Evolutionary conservation across 1,284 basidiomycete genomes (phyloP).

Genomic region (Clitocybe nebularis): DNA sequence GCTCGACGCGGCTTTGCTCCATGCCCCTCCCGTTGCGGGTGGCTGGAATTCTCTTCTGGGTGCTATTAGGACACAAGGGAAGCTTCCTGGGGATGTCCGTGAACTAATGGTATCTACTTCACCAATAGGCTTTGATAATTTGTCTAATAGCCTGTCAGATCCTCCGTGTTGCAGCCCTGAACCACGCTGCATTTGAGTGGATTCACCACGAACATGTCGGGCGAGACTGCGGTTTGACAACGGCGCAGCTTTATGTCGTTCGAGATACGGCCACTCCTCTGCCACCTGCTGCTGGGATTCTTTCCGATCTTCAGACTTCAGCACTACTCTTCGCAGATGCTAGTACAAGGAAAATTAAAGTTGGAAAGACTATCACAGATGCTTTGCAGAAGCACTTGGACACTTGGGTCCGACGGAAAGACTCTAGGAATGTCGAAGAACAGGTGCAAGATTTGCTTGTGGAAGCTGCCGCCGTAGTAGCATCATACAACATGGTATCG

Average conservation of each 20-base stretch:
- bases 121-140: neutral
- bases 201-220: slow-evolving; percentile 51
- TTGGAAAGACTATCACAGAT: slow-evolving; percentile 31
- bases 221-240: slow-evolving; percentile 39
- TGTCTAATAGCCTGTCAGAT: slow-evolving; percentile 30
- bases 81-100: slow-evolving; percentile 43
- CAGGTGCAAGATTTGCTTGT: slow-evolving; percentile 41
- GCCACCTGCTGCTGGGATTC: slow-evolving; percentile 26
- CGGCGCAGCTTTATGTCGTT: slow-evolving; percentile 41
- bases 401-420: slow-evolving; percentile 19
- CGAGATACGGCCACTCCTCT: slow-evolving; percentile 39
- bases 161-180: slow-evolving; percentile 48
- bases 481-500: slow-evolving; percentile 56
- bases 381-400: slow-evolving; percentile 26
- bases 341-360: slow-evolving; percentile 38
- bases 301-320: slow-evolving; percentile 37
- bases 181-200: slow-evolving; percentile 53
- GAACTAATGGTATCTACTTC: slow-evolving; percentile 43
- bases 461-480: slow-evolving; percentile 44
- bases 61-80: slow-evolving; percentile 44
- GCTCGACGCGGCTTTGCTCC: slow-evolving; percentile 43
- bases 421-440: slow-evolving; percentile 21
- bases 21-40: slow-evolving; percentile 45
- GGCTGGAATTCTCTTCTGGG: slow-evolving; percentile 49
- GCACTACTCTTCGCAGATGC: slow-evolving; percentile 46